Conservation (phyloP, 2,329 filamentous ascomycete species). For the Aspergillus eucalypticola region DNA sequence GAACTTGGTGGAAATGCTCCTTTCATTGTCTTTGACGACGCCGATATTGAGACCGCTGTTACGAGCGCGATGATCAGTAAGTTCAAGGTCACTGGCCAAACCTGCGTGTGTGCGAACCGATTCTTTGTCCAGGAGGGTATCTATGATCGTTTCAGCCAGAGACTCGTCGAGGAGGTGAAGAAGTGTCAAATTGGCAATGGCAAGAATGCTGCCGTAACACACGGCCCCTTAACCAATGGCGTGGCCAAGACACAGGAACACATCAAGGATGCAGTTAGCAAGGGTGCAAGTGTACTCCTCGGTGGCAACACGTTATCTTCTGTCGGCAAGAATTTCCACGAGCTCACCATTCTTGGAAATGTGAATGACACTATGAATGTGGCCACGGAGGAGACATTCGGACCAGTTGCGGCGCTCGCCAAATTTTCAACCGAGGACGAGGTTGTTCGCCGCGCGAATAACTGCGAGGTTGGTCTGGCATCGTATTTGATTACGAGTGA, state of each 20-base stretch:
- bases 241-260: conserved; percentile 73
- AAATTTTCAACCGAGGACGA: conserved; percentile 82
- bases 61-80: conserved; percentile 77
- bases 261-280: conserved; percentile 71
- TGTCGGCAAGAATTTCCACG: conserved; percentile 78
- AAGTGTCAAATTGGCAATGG: conserved; percentile 43
- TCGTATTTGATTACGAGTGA: conserved; percentile 80
- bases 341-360: conserved; percentile 80
- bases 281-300: conserved; percentile 70
- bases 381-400: conserved; percentile 85
- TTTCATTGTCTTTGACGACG: conserved; percentile 91
- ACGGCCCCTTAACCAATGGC: conserved; percentile 64
- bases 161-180: conserved; percentile 54
- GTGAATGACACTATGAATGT: conserved; percentile 81
- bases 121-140: conserved; percentile 51
- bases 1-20: conserved; percentile 92
- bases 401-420: conserved; percentile 83
- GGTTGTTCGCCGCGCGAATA: conserved; percentile 77
- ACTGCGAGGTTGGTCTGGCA: conserved; percentile 77
- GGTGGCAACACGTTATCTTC: conserved; percentile 72
- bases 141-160: conserved; percentile 51
- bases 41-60: conserved; percentile 75
- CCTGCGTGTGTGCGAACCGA: conserved; percentile 75
- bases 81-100: conserved; percentile 90
- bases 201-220: conserved; percentile 40